A percentile compares a stretch with the other conserved stretches of the same genome.
Evolutionary conservation across 192 early-diverging fungal genomes (phyloP).

Genomic region (Lunasporangiospora selenospora): DNA sequence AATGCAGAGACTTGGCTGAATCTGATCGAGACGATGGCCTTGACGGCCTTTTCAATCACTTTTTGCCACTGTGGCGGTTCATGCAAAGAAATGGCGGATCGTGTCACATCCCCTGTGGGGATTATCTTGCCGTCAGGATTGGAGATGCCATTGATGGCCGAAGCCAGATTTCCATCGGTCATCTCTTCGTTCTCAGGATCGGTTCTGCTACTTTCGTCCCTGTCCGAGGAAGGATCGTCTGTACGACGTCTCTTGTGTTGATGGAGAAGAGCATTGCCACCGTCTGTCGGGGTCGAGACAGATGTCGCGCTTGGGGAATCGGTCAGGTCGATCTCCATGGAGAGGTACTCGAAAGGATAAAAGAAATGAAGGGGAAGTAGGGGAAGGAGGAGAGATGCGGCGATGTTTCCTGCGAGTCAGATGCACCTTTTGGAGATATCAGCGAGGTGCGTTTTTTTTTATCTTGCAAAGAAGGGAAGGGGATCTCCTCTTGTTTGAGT

Average conservation of each 20-base stretch:
- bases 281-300: conserved; percentile 40
- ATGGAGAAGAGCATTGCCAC: conserved; percentile 34
- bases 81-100: conserved; percentile 21
- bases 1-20: conserved; percentile 80
- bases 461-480: conserved; percentile 3
- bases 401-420: too few relatives aligned
- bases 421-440: too few relatives aligned
- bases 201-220: conserved; percentile 24
- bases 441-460: not conserved
- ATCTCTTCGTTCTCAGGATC: conserved; percentile 35
- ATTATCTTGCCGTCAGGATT: not conserved
- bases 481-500: too few relatives aligned
- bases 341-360: not conserved
- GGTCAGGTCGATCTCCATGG: conserved; percentile 48
- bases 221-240: conserved; percentile 29
- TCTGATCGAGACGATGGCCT: conserved; percentile 77
- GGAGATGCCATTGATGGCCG: not conserved
- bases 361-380: not conserved
- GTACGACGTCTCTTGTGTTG: conserved; percentile 48
- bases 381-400: too few relatives aligned
- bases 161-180: conserved; percentile 14
- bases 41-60: conserved; percentile 70
- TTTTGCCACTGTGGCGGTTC: conserved; percentile 72
- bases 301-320: conserved; percentile 46
- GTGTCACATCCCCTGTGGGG: too few relatives aligned